Evolutionary conservation across 2,329 filamentous ascomycete species (phyloP).

Genomic region (Peltaster fructicola): DNA sequence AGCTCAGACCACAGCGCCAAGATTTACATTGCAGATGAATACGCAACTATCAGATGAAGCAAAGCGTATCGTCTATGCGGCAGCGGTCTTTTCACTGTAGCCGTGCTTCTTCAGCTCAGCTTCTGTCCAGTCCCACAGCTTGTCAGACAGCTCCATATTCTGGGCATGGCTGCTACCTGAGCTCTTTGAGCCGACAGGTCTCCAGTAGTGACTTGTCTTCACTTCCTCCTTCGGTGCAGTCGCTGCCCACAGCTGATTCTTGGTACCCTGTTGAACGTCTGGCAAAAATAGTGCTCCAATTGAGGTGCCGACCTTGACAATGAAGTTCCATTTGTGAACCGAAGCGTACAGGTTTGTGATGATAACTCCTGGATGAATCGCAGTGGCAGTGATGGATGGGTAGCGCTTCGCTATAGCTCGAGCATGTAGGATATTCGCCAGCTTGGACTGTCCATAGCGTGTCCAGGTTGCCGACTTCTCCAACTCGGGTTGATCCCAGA

Average conservation of each 20-base stretch:
- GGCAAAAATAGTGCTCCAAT: slow-evolving; percentile 6
- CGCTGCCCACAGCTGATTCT: slow-evolving; percentile 26
- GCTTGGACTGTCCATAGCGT: slow-evolving; percentile 33
- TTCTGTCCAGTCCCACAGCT: slow-evolving; percentile 23
- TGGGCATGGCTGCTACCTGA: slow-evolving; percentile 8
- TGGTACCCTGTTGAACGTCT: slow-evolving; percentile 16
- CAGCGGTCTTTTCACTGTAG: no score
- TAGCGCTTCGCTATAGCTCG: slow-evolving; percentile 25
- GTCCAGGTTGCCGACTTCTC: slow-evolving; percentile 14
- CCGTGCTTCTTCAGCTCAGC: slow-evolving; percentile 9
- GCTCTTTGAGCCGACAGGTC: slow-evolving; percentile 19
- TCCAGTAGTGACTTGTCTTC: slow-evolving; percentile 27
- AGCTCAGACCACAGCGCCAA: no score
- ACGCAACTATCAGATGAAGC: no score
- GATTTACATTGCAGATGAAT: no score
- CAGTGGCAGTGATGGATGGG: slow-evolving; percentile 26
- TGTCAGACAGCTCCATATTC: slow-evolving; percentile 14
- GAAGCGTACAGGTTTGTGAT: slow-evolving; percentile 25
- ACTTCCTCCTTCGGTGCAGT: slow-evolving; percentile 12
- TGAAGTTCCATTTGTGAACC: no score
- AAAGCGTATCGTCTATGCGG: no score
- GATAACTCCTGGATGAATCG: slow-evolving; percentile 33
- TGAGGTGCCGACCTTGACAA: slow-evolving; percentile 5
- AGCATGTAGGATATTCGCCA: slow-evolving; percentile 33
- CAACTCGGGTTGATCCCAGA: slow-evolving; percentile 24